Evolutionary conservation across 2,329 filamentous ascomycete species (phyloP).

Genomic region (Orbilia brochopaga): DNA sequence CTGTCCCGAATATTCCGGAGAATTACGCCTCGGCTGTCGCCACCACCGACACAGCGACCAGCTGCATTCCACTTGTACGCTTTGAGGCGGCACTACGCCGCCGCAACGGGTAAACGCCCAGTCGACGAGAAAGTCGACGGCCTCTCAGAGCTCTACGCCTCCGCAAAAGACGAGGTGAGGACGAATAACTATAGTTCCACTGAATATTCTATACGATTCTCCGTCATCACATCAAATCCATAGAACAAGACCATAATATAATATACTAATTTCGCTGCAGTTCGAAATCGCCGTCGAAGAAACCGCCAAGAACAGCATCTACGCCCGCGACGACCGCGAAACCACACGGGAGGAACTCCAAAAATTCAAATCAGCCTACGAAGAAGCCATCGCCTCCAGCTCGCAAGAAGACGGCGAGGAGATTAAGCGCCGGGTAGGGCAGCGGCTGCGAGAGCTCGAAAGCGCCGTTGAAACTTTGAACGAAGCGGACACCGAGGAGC

Average conservation of each 20-base stretch:
- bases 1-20: slow-evolving; percentile 18
- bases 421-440: slow-evolving; percentile 62
- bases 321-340: slow-evolving; percentile 64
- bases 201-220: background rate
- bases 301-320: slow-evolving; percentile 63
- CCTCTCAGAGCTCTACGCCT: slow-evolving; percentile 38
- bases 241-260: no score
- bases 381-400: slow-evolving; percentile 58
- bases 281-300: slow-evolving; percentile 63
- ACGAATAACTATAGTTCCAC: background rate
- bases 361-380: slow-evolving; percentile 62
- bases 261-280: slow-evolving; percentile 39
- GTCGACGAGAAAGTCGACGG: slow-evolving; percentile 41
- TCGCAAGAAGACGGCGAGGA: slow-evolving; percentile 61
- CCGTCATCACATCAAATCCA: no score
- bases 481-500: slow-evolving; percentile 62
- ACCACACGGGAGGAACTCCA: slow-evolving; percentile 64
- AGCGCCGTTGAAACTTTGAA: slow-evolving; percentile 63
- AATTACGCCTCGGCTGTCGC: slow-evolving; percentile 2
- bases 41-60: background rate
- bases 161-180: slow-evolving; percentile 38
- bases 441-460: slow-evolving; percentile 64
- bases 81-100: background rate
- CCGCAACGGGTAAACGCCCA: slow-evolving; percentile 29
- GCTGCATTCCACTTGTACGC: background rate